Conservation (phyloP, 2,329 filamentous ascomycete species). For the Phoma sp. region DNA sequence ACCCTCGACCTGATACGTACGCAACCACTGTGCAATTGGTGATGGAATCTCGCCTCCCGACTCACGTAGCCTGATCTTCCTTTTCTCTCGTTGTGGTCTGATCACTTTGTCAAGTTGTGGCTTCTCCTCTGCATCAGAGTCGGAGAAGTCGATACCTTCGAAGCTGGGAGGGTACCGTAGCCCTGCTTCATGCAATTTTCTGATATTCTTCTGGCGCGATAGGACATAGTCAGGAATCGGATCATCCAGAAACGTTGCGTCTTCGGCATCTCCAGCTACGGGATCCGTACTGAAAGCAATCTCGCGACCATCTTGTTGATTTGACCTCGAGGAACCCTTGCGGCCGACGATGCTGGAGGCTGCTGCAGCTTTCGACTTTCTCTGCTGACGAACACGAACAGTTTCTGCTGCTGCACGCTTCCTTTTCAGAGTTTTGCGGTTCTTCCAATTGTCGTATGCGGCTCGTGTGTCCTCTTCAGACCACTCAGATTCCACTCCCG, state of each 20-base stretch:
- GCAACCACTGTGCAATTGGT: constrained; percentile 86
- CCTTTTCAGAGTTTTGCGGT: constrained; percentile 61
- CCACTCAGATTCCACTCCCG: constrained; percentile 31
- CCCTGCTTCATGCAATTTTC: constrained; percentile 70
- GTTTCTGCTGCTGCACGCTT: constrained; percentile 59
- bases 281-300: constrained; percentile 30
- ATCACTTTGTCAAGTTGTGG: constrained; percentile 68
- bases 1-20: constrained; percentile 89
- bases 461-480: constrained; percentile 63
- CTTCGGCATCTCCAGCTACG: constrained; percentile 49
- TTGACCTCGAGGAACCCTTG: constrained; percentile 34
- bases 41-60: constrained; percentile 85
- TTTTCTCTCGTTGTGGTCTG: constrained; percentile 71
- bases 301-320: constrained; percentile 13
- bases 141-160: constrained; percentile 76
- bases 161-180: constrained; percentile 80
- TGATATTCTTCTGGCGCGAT: constrained; percentile 71
- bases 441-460: constrained; percentile 69
- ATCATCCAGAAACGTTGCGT: constrained; percentile 62
- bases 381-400: constrained; percentile 55
- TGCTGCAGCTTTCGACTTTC: constrained; percentile 53
- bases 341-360: constrained; percentile 51
- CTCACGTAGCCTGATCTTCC: constrained; percentile 75
- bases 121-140: constrained; percentile 70
- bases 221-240: constrained; percentile 75